Conservation (phyloP, 495 filamentous ascomycete species). For the Trichoderma virens region DNA sequence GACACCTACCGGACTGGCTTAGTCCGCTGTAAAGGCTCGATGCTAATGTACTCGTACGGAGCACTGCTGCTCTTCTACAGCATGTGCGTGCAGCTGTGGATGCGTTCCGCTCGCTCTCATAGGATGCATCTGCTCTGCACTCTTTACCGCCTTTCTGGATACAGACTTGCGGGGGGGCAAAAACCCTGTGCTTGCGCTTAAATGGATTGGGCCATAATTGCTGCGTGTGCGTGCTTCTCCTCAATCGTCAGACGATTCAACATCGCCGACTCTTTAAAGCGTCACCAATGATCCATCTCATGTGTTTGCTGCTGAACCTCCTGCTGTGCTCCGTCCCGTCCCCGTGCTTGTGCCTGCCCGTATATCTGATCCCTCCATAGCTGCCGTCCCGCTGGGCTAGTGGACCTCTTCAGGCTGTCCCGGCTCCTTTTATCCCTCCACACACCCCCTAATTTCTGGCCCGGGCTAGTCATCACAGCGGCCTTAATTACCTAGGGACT, state of each 20-base stretch:
- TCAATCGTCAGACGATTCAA: neutral
- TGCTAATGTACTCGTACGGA: too few species aligned
- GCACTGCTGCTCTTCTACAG: too few species aligned
- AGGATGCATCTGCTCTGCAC: neutral
- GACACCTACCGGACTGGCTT: too few species aligned
- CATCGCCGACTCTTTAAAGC: neutral
- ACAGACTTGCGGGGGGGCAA: slow-evolving; percentile 3
- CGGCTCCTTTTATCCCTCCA: slow-evolving; percentile 9
- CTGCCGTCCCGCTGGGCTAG: neutral
- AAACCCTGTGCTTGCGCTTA: neutral
- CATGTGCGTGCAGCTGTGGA: too few species aligned
- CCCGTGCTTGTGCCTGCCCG: too few species aligned
- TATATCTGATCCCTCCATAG: neutral
- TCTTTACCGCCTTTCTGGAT: slow-evolving; percentile 7
- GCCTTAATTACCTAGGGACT: neutral
- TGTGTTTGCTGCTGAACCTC: neutral
- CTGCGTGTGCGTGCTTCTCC: neutral
- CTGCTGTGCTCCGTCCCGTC: neutral
- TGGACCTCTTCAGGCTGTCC: slow-evolving; percentile 4
- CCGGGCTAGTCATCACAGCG: neutral
- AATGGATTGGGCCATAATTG: slow-evolving; percentile 4
- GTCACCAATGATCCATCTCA: too few species aligned
- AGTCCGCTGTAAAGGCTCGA: too few species aligned
- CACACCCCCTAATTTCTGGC: slow-evolving; percentile 8
- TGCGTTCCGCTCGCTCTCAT: neutral